These are phyloP conservation scores for Colletotrichum sp. DNA, from an alignment of 2,329 filamentous ascomycete species.

Conservation along the genomic window DNA sequence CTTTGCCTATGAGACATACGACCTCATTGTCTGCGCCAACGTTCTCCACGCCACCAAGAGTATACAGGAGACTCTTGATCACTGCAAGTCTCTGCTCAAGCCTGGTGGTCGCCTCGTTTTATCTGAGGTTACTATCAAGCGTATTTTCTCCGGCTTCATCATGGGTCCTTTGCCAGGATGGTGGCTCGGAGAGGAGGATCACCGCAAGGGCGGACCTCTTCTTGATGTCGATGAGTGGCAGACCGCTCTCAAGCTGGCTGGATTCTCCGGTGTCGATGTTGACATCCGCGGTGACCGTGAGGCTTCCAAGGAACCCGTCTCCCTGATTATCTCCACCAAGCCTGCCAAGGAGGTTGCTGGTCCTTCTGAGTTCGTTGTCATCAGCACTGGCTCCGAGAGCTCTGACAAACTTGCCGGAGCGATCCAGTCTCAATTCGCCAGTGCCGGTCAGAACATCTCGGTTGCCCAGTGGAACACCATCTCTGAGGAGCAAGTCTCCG, in stretches of 20 bases:
- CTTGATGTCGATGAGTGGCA: conserved; percentile 13
- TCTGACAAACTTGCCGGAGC: background rate
- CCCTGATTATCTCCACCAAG: conserved; percentile 14
- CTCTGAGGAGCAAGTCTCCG: background rate
- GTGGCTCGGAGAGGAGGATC: conserved; percentile 37
- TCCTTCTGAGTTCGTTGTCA: background rate
- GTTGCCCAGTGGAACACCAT: background rate
- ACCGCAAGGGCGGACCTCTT: conserved; percentile 6
- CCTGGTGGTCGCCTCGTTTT: conserved; percentile 33
- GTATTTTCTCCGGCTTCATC: conserved; percentile 24
- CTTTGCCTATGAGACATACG: conserved; percentile 35
- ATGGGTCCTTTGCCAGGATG: conserved; percentile 41
- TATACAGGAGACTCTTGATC: conserved; percentile 26
- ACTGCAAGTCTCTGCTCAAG: conserved; percentile 28
- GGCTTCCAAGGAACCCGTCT: conserved; percentile 12
- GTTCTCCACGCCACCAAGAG: conserved; percentile 35
- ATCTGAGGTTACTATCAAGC: conserved; percentile 28
- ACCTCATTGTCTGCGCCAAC: conserved; percentile 38
- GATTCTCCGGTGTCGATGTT: conserved; percentile 20
- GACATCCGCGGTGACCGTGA: conserved; percentile 11
- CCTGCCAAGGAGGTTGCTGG: background rate
- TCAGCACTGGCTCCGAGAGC: background rate
- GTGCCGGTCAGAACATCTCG: background rate
- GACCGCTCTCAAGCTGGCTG: conserved; percentile 1
- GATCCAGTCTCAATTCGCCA: background rate